Conservation (phyloP, 2,329 filamentous ascomycete genomes). For the Aureobasidium melanogenum region DNA sequence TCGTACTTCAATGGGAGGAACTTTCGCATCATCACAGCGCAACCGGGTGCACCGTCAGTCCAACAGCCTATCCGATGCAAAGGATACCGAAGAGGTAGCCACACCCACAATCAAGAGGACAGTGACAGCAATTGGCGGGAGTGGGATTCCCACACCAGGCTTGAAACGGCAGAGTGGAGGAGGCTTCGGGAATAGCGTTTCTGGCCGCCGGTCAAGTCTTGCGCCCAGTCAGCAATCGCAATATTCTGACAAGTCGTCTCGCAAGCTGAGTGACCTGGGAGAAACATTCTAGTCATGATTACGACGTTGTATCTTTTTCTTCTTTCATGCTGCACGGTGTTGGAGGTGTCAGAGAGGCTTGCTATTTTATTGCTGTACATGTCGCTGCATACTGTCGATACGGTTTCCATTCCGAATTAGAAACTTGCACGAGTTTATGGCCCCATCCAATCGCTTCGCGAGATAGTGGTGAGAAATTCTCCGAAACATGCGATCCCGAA, state of each 20-base stretch:
- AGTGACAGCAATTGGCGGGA: conserved; percentile 33
- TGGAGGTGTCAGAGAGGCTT: background rate
- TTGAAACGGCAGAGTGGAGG: conserved; percentile 44
- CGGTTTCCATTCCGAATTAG: background rate
- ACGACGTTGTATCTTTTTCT: background rate
- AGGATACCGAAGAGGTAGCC: conserved; percentile 20
- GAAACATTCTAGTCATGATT: conserved; percentile 22
- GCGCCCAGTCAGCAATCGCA: conserved; percentile 9
- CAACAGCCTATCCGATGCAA: conserved; percentile 19
- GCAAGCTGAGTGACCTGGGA: conserved; percentile 23
- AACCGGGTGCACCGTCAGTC: conserved; percentile 19
- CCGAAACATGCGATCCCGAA: conserved; percentile 4
- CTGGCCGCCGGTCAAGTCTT: conserved; percentile 13
- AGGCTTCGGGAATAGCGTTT: conserved; percentile 6
- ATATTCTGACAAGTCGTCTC: conserved; percentile 10
- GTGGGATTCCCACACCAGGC: conserved; percentile 42
- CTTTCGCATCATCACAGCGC: conserved; percentile 28
- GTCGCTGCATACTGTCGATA: conserved; percentile 4
- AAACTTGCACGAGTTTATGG: background rate
- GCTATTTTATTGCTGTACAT: conserved; percentile 5
- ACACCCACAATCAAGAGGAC: conserved; percentile 33
- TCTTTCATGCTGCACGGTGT: background rate
- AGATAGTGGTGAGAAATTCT: conserved; percentile 1
- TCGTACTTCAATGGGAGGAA: conserved; percentile 61
- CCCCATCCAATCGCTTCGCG: background rate